Conservation (phyloP, 345 rosid species). For the Gossypium longicalyx region DNA sequence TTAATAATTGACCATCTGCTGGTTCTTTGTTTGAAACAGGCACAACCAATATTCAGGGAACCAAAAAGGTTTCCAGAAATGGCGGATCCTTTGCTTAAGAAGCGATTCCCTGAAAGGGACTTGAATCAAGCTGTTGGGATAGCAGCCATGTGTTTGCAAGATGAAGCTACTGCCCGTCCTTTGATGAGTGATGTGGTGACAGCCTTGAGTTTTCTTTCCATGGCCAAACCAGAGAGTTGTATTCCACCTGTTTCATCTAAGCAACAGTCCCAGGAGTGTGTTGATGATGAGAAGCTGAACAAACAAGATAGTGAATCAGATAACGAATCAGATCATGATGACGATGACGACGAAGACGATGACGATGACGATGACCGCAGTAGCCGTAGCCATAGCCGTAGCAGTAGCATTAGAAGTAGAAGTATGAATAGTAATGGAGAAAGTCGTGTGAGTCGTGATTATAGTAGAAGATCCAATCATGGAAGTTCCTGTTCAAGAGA, state of each 20-base stretch:
- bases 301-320: background rate
- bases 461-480: conserved; percentile 16
- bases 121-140: conserved; percentile 84
- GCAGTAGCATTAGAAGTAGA: background rate
- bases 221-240: background rate
- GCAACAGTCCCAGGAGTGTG: background rate
- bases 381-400: background rate
- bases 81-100: conserved; percentile 66
- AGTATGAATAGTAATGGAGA: background rate
- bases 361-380: background rate
- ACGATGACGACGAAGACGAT: background rate
- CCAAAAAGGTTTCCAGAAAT: conserved; percentile 63
- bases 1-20: background rate
- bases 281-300: background rate
- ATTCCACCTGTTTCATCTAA: conserved; percentile 3
- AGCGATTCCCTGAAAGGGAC: conserved; percentile 53
- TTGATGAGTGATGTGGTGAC: conserved; percentile 69
- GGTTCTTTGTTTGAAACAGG: conserved; percentile 29
- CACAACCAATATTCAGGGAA: conserved; percentile 61
- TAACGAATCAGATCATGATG: background rate
- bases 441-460: background rate
- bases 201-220: conserved; percentile 63
- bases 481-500: conserved; percentile 16
- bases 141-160: conserved; percentile 86
- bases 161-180: conserved; percentile 71